These are phyloP conservation scores for Tanacetum coccineum DNA, from an alignment of 129 eudicot genomes.

Conservation along the genomic window DNA sequence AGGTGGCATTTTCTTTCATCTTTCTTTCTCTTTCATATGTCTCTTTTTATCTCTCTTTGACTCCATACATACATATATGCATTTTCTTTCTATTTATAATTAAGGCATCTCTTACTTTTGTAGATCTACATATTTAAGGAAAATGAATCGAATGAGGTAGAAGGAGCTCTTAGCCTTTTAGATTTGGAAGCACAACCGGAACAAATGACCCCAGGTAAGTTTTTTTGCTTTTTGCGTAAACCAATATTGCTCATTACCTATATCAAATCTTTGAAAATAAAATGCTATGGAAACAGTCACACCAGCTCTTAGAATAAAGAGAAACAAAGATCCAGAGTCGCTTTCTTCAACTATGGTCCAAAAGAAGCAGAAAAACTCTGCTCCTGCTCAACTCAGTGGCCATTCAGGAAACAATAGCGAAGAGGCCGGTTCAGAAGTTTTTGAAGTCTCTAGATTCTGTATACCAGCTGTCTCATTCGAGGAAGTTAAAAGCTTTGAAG, in stretches of 20 bases:
- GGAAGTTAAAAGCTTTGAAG: conserved; percentile 11
- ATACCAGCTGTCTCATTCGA: background rate
- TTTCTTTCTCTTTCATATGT: background rate
- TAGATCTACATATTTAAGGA: conserved; percentile 61
- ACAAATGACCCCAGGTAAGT: conserved; percentile 44
- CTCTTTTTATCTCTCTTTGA: background rate
- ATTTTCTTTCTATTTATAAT: background rate
- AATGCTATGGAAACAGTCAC: conserved; percentile 8
- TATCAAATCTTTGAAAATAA: background rate
- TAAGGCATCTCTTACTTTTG: conserved; percentile 10
- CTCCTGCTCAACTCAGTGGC: background rate
- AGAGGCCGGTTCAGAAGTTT: conserved; percentile 4
- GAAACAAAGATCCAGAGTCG: conserved; percentile 36
- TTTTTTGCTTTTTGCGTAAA: background rate
- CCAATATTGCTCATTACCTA: background rate
- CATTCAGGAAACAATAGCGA: background rate
- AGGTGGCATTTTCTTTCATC: conserved; percentile 35
- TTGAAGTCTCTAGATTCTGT: background rate
- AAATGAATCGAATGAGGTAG: conserved; percentile 45
- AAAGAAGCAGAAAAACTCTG: conserved; percentile 4
- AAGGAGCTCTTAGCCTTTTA: conserved; percentile 65
- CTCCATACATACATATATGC: background rate
- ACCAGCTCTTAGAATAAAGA: conserved; percentile 29
- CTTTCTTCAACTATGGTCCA: conserved; percentile 26
- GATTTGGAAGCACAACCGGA: conserved; percentile 42